Base-by-base conservation (phyloP, 164 flowering plant species). In the Aristolochia contorta region DNA sequence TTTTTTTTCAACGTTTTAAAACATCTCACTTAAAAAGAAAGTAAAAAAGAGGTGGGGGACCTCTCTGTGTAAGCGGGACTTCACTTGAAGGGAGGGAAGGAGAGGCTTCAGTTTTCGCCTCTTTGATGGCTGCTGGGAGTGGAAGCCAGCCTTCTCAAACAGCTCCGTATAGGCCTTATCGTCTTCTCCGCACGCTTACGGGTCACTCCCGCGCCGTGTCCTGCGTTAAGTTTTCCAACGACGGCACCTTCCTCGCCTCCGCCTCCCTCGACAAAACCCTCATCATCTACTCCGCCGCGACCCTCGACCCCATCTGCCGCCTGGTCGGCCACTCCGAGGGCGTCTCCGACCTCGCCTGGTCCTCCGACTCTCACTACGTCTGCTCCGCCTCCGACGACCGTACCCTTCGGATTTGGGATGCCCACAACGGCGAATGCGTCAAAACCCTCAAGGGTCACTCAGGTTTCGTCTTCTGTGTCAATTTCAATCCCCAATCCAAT, bases 351-450 rank as follows among this genome's bases (percentile, higher is more conserved):
- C 81, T 93, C 12, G 86, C 95, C 54, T 90, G 94, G 91, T 93
- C 99, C 47, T 88, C 87, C 51, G 95, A 90, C 66, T 86, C 96
- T n/a, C 94, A 78, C 70, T 94, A 94, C 79, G 75, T 90, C 69
- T 84, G 91, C 76, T 94, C 99, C 51, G 95, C 97, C 58, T 94
- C 97, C 68, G 97, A 93, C 62, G 97, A 93, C 64, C 73, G 74
- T 22, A 80, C 96, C 16, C 77, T 90, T 68, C 89, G 92, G 56
- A 93, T 93, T 65, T 93, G 97, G 99, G 91, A 82, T 68, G 86
- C 90, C 1, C 90, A 72, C 46, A 5, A 23, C 12, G 69, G 70
- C 58, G 90, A 80, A 12, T 84, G 81, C 79, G 81, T 94, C 47
- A 86, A 91, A 63, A 83, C 81, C 66, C 83, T 93, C 25, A 76